These are phyloP conservation scores for Thermochaetoides thermophila DNA, from an alignment of 495 filamentous ascomycete genomes.

Conservation along the genomic window DNA sequence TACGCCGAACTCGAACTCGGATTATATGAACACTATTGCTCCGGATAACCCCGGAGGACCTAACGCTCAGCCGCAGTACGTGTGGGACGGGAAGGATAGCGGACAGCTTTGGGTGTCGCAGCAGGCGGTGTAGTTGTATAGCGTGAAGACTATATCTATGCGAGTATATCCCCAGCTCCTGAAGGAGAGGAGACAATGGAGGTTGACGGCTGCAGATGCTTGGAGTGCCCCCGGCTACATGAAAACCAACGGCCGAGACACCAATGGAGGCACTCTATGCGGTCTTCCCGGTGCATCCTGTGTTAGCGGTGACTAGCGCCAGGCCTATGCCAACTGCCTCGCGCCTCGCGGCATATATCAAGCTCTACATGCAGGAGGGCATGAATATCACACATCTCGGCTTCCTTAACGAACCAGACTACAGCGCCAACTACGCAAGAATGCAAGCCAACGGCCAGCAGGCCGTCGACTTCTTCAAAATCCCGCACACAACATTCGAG, in stretches of 20 bases:
- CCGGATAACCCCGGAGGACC: conserved; percentile 32
- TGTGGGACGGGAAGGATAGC: conserved; percentile 37
- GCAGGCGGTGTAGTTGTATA: conserved; percentile 31
- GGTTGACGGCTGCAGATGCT: conserved; percentile 14
- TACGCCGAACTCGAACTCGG: conserved; percentile 24
- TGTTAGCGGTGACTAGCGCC: conserved; percentile 36
- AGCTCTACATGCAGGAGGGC: conserved; percentile 35
- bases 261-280: conserved; percentile 40
- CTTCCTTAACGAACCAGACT: conserved; percentile 31
- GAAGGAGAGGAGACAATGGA: background rate
- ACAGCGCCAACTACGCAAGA: conserved; percentile 23
- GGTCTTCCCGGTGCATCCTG: conserved; percentile 32
- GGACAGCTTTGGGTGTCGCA: conserved; percentile 39
- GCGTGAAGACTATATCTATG: conserved; percentile 35
- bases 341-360: conserved; percentile 37
- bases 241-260: conserved; percentile 38
- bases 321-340: conserved; percentile 41
- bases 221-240: conserved; percentile 36
- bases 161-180: conserved; percentile 16
- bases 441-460: conserved; percentile 24
- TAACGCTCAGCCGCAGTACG: conserved; percentile 25
- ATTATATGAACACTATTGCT: conserved; percentile 35
- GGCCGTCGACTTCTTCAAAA: conserved; percentile 28
- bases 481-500: conserved; percentile 20
- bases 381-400: conserved; percentile 36